Evolutionary conservation across 257 asterid genomes (phyloP).

Genomic region (Eustoma russellianum): DNA sequence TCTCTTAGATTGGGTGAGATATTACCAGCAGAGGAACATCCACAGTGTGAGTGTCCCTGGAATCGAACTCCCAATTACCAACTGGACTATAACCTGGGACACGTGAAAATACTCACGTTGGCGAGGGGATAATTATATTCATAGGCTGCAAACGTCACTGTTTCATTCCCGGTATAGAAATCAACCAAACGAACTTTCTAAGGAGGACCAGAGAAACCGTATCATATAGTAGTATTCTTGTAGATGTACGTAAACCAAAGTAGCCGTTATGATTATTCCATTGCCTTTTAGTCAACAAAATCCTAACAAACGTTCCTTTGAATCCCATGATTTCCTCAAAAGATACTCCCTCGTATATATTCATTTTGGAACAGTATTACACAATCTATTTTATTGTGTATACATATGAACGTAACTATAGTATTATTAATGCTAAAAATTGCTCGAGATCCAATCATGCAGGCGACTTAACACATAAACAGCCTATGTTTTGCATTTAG

Average conservation of each 20-base stretch:
- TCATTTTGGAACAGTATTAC: no score
- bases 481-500: no score
- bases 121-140: slow-evolving; percentile 21
- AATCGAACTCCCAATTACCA: no score
- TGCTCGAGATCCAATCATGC: no score
- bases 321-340: slow-evolving; percentile 29
- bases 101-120: no score
- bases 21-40: no score
- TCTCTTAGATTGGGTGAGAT: no score
- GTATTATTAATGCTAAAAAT: not conserved
- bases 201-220: slow-evolving; percentile 17
- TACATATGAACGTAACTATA: not conserved
- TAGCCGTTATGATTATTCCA: slow-evolving; percentile 73
- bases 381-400: slow-evolving; percentile 5
- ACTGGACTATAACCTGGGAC: no score
- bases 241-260: slow-evolving; percentile 30
- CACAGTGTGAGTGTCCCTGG: no score
- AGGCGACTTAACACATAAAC: no score
- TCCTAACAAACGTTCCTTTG: slow-evolving; percentile 61
- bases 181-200: slow-evolving; percentile 39
- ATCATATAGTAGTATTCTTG: slow-evolving; percentile 11
- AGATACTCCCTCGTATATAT: no score
- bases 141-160: slow-evolving; percentile 25
- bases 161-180: slow-evolving; percentile 35
- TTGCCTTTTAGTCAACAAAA: slow-evolving; percentile 57